Conservation (phyloP, 225 moss, liverwort and hornwort species). For the Marchantia polymorpha region DNA sequence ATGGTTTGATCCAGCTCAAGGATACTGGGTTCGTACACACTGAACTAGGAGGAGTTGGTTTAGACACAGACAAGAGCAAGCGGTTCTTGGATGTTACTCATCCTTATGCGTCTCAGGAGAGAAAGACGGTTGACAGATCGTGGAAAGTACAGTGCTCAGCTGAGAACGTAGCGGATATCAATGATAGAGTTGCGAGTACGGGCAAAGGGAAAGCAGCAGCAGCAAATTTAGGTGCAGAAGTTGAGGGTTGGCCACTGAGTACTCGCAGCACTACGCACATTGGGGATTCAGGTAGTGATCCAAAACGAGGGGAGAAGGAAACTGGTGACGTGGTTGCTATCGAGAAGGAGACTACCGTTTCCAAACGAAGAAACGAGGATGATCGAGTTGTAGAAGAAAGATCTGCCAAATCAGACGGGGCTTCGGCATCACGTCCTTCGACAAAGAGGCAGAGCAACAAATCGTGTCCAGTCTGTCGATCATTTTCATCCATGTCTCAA, state of each 20-base stretch:
- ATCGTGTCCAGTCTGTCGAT: constrained; percentile 20
- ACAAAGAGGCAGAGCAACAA: constrained; percentile 17
- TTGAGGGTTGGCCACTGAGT: neutral
- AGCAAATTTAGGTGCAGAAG: neutral
- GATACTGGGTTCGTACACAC: neutral
- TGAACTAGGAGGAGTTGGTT: neutral
- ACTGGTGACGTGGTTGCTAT: neutral
- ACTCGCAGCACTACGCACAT: neutral
- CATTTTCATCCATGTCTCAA: constrained; percentile 20
- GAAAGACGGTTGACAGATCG: neutral
- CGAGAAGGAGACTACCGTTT: neutral
- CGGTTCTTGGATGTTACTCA: neutral
- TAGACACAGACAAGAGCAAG: constrained; percentile 10
- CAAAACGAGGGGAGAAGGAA: neutral
- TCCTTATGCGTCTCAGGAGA: neutral
- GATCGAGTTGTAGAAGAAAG: constrained; percentile 10
- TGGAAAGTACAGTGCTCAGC: neutral
- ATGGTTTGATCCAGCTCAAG: neutral
- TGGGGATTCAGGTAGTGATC: neutral
- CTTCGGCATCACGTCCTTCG: neutral
- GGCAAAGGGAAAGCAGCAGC: constrained; percentile 4
- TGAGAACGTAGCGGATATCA: neutral
- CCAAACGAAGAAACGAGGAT: constrained; percentile 10
- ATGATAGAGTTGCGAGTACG: neutral
- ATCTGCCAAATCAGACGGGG: neutral